Conservation (phyloP, 208 protist genomes). For the Crithidia brevicula region DNA sequence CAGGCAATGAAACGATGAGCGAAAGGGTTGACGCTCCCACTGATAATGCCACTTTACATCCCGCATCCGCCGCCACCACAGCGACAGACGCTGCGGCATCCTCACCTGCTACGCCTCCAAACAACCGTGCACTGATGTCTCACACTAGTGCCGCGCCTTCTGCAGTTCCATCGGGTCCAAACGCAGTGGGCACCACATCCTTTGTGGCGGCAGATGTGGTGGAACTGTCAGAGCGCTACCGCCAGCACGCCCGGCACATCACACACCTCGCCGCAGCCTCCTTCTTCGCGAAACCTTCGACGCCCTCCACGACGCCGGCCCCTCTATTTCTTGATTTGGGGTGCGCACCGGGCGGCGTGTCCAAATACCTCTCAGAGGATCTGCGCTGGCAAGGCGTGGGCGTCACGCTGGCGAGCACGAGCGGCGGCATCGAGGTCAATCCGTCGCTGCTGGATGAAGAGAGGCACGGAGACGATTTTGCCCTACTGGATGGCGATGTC, state of each 20-base stretch:
- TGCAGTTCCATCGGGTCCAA: not conserved
- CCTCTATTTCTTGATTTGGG: conserved; percentile 77
- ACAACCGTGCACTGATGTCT: not conserved
- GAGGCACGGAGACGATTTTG: conserved; percentile 11
- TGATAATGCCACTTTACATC: too few relatives aligned
- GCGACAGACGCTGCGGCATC: not conserved
- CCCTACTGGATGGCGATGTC: conserved; percentile 49
- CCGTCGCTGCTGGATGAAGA: conserved; percentile 13
- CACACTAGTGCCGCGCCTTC: not conserved
- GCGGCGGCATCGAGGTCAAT: conserved; percentile 69
- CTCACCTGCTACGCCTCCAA: too few relatives aligned
- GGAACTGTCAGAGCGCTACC: conserved; percentile 58
- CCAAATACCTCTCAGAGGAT: conserved; percentile 61
- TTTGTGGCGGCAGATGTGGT: conserved; percentile 56
- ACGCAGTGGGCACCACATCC: conserved; percentile 26
- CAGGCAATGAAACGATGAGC: too few relatives aligned
- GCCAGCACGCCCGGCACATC: conserved; percentile 51
- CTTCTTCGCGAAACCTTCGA: conserved; percentile 29
- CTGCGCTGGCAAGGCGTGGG: conserved; percentile 75
- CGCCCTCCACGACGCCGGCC: not conserved
- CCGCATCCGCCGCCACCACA: too few relatives aligned
- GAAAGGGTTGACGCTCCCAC: too few relatives aligned
- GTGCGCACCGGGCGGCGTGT: conserved; percentile 73
- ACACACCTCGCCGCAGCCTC: conserved; percentile 26
- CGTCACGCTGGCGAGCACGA: conserved; percentile 49